These are phyloP conservation scores for Zalaria sp. DNA, from an alignment of 2,329 filamentous ascomycete genomes.

Conservation along the genomic window DNA sequence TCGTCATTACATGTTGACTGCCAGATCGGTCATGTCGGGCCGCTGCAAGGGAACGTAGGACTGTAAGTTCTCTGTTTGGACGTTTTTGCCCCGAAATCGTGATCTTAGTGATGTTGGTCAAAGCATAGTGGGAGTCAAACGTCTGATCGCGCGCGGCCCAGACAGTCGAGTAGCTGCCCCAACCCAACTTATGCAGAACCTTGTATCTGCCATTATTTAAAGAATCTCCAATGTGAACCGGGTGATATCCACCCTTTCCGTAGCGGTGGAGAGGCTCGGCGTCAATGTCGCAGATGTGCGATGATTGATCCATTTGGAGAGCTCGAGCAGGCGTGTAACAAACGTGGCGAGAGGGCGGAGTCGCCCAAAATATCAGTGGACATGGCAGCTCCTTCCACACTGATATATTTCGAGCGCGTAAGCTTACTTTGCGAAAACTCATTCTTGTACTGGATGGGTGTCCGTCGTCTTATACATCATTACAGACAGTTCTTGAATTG, in stretches of 20 bases:
- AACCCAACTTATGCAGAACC: conserved; percentile 23
- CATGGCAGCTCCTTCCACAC: too few relatives aligned
- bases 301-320: too few relatives aligned
- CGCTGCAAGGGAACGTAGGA: conserved; percentile 7
- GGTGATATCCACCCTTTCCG: conserved; percentile 19
- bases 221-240: conserved; percentile 17
- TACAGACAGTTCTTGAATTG: too few relatives aligned
- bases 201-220: conserved; percentile 19
- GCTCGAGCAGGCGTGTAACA: too few relatives aligned
- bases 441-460: too few relatives aligned
- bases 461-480: too few relatives aligned
- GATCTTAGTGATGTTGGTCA: conserved; percentile 7
- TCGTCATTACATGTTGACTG: conserved; percentile 17
- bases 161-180: conserved; percentile 22
- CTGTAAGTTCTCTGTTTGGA: conserved; percentile 7
- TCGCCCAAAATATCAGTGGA: too few relatives aligned
- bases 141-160: conserved; percentile 22
- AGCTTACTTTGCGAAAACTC: too few relatives aligned
- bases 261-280: conserved; percentile 8
- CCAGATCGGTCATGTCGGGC: conserved; percentile 6
- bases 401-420: too few relatives aligned
- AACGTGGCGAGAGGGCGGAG: too few relatives aligned
- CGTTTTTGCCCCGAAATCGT: conserved; percentile 6
- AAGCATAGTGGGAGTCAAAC: background rate
- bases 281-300: background rate